Evolutionary conservation across 2,329 filamentous ascomycete species (phyloP).

Genomic region (Cordyceps tenuipes): DNA sequence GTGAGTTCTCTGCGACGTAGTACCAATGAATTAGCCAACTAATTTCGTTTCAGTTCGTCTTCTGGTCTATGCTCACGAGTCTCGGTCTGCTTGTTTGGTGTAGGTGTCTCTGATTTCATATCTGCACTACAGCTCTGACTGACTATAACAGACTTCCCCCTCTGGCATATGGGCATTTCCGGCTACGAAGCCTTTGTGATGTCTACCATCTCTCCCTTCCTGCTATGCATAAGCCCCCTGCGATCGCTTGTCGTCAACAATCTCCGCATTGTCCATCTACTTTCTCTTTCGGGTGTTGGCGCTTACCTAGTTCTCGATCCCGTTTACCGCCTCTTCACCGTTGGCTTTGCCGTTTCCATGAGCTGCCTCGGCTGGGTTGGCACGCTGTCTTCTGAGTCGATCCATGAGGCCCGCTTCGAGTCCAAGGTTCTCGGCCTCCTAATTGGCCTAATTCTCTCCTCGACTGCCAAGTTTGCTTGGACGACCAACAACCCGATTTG

Average conservation of each 20-base stretch:
- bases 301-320: conserved; percentile 71
- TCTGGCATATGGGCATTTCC: conserved; percentile 99
- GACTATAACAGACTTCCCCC: conserved; percentile 63
- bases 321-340: conserved; percentile 66
- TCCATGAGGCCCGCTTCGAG: conserved; percentile 68
- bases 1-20: conserved; percentile 40
- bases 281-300: conserved; percentile 69
- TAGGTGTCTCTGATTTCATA: conserved; percentile 39
- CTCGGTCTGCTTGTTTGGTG: conserved; percentile 89
- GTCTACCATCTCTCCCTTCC: conserved; percentile 69
- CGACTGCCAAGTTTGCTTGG: conserved; percentile 85
- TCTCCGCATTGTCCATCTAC: conserved; percentile 61
- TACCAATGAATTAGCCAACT: conserved; percentile 1
- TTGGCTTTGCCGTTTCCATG: conserved; percentile 73
- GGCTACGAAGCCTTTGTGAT: conserved; percentile 90
- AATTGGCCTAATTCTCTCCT: conserved; percentile 76
- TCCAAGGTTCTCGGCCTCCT: conserved; percentile 72
- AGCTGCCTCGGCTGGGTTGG: conserved; percentile 78
- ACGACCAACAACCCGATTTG: conserved; percentile 94
- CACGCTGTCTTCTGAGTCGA: conserved; percentile 69
- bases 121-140: not conserved
- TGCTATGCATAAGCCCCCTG: conserved; percentile 64
- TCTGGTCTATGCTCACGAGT: conserved; percentile 91
- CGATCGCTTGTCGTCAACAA: conserved; percentile 62
- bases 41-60: conserved; percentile 59